Percentiles rank a stretch among this genome's conserved stretches.
phyloP scores from a whole-genome alignment of 2,329 filamentous ascomycete genomes.

The Colletotrichum chlorophyti region DNA sequence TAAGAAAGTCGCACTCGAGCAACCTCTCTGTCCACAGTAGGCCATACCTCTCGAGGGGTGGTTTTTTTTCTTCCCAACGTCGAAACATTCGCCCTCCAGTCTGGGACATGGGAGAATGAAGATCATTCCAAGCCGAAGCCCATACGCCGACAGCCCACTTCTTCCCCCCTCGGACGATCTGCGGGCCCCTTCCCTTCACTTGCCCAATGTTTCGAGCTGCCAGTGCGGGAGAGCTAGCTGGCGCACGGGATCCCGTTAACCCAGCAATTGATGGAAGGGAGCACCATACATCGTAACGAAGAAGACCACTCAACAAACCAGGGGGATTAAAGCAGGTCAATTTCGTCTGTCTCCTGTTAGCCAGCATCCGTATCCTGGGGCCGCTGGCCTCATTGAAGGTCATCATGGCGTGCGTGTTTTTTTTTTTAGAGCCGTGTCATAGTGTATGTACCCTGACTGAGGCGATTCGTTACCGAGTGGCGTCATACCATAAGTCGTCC shows the following conservation, averaged over 20 bases:
- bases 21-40: neutral
- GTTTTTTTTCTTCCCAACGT: neutral
- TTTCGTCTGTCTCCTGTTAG: no score
- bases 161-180: conserved; percentile 5
- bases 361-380: neutral
- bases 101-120: conserved; percentile 3
- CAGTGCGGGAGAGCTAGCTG: conserved; percentile 12
- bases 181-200: conserved; percentile 1
- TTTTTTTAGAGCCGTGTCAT: conserved; percentile 5
- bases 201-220: conserved; percentile 23
- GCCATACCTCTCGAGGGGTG: neutral
- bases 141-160: conserved; percentile 8
- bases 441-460: neutral
- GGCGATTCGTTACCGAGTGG: conserved; percentile 7
- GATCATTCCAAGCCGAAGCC: neutral
- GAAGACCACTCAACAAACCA: neutral
- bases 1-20: conserved; percentile 21
- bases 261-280: neutral
- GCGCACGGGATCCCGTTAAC: conserved; percentile 5
- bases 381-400: neutral
- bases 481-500: no score
- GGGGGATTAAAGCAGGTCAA: no score
- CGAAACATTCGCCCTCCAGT: conserved; percentile 9
- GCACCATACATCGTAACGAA: no score
- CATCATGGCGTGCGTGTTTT: conserved; percentile 18